Evolutionary conservation across 2,329 filamentous ascomycete species (phyloP).

Genomic region (Arthrobotrys sphaeroides): DNA sequence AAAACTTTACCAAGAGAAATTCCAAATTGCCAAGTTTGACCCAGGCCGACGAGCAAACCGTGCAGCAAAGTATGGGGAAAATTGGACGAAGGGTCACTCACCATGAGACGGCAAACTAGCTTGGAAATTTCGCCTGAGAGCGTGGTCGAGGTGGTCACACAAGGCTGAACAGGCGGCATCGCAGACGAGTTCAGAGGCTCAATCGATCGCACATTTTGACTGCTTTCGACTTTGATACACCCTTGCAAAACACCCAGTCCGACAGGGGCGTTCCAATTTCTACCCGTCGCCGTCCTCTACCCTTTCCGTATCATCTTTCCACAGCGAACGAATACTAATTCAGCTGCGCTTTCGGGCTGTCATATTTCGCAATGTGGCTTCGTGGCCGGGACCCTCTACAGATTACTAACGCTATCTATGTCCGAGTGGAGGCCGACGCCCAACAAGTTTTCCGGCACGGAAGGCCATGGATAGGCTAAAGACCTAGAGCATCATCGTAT

Average conservation of each 20-base stretch:
- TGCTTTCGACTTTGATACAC: background rate
- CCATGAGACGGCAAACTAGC: constrained; percentile 20
- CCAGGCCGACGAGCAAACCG: constrained; percentile 23
- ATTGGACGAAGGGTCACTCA: constrained; percentile 36
- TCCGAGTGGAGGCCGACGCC: no score
- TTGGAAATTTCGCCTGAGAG: constrained; percentile 3
- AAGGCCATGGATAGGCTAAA: no score
- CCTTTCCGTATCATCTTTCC: background rate
- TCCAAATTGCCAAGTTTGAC: constrained; percentile 52
- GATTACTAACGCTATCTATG: background rate
- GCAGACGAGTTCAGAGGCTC: constrained; percentile 41
- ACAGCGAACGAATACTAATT: constrained; percentile 2
- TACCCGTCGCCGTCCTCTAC: constrained; percentile 23
- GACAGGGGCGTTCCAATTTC: constrained; percentile 8
- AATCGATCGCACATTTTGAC: constrained; percentile 18
- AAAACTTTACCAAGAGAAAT: constrained; percentile 20
- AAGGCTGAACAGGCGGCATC: constrained; percentile 51
- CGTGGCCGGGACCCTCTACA: background rate
- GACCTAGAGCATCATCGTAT: no score
- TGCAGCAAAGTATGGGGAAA: constrained; percentile 41
- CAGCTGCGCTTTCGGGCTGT: constrained; percentile 50
- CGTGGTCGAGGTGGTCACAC: constrained; percentile 41
- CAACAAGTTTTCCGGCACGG: no score
- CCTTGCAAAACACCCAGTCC: background rate
- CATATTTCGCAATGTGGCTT: background rate